Conservation (phyloP, 1,284 basidiomycete species). For the Ganoderma meredithae region DNA sequence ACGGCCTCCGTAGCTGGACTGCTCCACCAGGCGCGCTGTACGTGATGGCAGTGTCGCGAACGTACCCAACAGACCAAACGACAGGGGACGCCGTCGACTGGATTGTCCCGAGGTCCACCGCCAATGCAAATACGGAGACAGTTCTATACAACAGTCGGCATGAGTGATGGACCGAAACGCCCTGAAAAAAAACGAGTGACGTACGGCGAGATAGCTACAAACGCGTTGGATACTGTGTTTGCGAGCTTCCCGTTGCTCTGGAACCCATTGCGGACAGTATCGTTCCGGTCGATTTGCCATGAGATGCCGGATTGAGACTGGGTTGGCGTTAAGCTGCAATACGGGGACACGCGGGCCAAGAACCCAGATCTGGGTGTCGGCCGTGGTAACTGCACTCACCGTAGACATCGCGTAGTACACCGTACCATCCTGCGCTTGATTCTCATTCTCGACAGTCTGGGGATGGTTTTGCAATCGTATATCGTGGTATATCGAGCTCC, state of each 20-base stretch:
- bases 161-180: neutral
- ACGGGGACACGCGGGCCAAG: neutral
- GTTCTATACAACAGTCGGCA: constrained; percentile 13
- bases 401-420: constrained; percentile 34
- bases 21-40: constrained; percentile 31
- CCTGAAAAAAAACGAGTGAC: neutral
- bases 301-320: constrained; percentile 25
- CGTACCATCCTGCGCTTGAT: constrained; percentile 36
- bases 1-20: constrained; percentile 38
- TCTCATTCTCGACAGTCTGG: constrained; percentile 25
- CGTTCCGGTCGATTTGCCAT: constrained; percentile 29
- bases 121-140: constrained; percentile 32
- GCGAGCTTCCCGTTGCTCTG: constrained; percentile 21
- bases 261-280: constrained; percentile 27
- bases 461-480: constrained; percentile 27
- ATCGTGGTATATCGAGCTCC: constrained; percentile 29
- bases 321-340: neutral
- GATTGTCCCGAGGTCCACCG: constrained; percentile 36
- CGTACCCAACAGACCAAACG: constrained; percentile 36
- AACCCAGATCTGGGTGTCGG: neutral
- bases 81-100: constrained; percentile 29
- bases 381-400: constrained; percentile 13
- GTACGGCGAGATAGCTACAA: constrained; percentile 28
- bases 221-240: constrained; percentile 20
- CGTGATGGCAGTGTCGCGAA: constrained; percentile 35